Evolutionary conservation across 169 alveolate genomes (phyloP).

Genomic region (Plasmodium falciparum): DNA sequence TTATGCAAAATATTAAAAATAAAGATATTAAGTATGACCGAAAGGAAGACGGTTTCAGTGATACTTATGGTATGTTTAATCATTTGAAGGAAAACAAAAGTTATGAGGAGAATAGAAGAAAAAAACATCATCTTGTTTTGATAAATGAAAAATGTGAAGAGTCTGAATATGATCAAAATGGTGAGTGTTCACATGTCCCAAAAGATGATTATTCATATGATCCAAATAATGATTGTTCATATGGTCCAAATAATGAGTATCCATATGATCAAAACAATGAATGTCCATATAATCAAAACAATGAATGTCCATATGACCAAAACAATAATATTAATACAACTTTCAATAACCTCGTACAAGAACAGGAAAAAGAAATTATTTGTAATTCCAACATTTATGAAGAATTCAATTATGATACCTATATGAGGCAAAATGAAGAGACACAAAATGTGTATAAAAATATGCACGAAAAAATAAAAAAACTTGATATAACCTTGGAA

Average conservation of each 20-base stretch:
- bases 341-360: neutral
- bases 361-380: neutral
- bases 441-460: neutral
- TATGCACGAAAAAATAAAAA: constrained; percentile 26
- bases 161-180: neutral
- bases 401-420: constrained; percentile 46
- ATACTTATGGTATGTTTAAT: neutral
- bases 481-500: constrained; percentile 22
- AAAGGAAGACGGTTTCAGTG: neutral
- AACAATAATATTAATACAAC: neutral
- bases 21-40: neutral
- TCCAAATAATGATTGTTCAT: too few species aligned
- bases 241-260: too few species aligned
- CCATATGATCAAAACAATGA: neutral
- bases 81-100: neutral
- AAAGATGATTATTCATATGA: too few species aligned
- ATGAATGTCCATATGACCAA: neutral
- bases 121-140: neutral
- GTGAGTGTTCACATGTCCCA: neutral
- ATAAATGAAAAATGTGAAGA: neutral
- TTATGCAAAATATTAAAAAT: neutral
- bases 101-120: neutral
- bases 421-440: constrained; percentile 22
- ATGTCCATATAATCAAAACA: neutral
- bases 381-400: neutral